phyloP scores from a whole-genome alignment of 73 alveolate genomes.

The Effrenium voratum region DNA sequence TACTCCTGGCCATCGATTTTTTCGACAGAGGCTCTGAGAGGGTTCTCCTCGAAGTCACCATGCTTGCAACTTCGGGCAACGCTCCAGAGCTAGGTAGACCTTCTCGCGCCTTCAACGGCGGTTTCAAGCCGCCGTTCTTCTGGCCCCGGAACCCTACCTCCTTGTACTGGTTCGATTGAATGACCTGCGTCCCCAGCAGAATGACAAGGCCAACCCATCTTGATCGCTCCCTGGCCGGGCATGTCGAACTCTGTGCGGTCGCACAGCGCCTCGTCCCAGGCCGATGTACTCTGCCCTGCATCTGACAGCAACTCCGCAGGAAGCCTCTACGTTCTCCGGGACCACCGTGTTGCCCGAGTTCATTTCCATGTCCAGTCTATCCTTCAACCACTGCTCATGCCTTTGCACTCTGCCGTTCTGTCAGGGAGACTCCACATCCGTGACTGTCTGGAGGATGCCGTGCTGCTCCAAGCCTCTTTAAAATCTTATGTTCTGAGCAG shows the following conservation, averaged over 20 bases:
- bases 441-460: neutral
- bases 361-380: neutral
- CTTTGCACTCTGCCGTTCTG: neutral
- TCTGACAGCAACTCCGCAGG: neutral
- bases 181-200: neutral
- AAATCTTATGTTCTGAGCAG: neutral
- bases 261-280: too few relatives aligned
- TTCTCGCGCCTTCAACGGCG: neutral
- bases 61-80: neutral
- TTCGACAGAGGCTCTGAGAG: neutral
- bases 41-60: neutral
- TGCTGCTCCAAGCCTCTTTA: neutral
- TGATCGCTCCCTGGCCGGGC: neutral
- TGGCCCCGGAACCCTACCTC: neutral
- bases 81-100: neutral
- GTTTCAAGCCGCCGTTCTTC: neutral
- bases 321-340: neutral
- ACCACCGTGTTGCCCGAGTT: neutral
- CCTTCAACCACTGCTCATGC: neutral
- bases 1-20: too few relatives aligned
- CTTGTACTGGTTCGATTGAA: neutral
- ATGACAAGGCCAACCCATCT: constrained; percentile 38
- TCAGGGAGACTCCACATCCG: neutral
- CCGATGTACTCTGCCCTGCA: constrained; percentile 8
- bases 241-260: too few relatives aligned